Evolutionary conservation across 257 asterid genomes (phyloP).

Genomic region (Solanum stenotomum): DNA sequence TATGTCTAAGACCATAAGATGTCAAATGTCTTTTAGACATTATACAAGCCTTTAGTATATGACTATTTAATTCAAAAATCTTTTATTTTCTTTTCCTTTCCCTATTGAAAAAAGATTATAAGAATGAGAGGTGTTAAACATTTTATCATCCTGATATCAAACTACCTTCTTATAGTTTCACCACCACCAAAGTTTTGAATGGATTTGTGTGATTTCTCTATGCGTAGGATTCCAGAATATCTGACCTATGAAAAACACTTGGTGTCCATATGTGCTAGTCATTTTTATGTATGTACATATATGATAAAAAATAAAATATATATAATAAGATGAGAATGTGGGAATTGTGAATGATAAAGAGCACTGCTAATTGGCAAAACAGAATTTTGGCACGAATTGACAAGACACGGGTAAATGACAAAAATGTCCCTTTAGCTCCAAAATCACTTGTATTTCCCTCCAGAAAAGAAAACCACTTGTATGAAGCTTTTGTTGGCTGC

Average conservation of each 20-base stretch:
- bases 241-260: not conserved
- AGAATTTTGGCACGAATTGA: too few species aligned
- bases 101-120: not conserved
- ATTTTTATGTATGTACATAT: too few species aligned
- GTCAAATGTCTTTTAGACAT: too few species aligned
- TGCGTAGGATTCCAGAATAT: not conserved
- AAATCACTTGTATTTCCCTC: too few species aligned
- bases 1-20: too few species aligned
- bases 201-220: not conserved
- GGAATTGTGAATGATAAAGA: not conserved
- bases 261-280: not conserved
- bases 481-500: too few species aligned
- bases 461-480: too few species aligned
- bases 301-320: too few species aligned
- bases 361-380: too few species aligned
- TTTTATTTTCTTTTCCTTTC: not conserved
- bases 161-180: not conserved
- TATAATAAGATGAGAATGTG: not conserved
- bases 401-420: too few species aligned
- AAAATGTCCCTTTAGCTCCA: too few species aligned
- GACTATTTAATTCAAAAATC: not conserved
- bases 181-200: not conserved
- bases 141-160: not conserved
- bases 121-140: not conserved
- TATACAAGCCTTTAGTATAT: too few species aligned